Evolutionary conservation across 1,284 basidiomycete genomes (phyloP).

Genomic region (Exsudoporus floridanus): DNA sequence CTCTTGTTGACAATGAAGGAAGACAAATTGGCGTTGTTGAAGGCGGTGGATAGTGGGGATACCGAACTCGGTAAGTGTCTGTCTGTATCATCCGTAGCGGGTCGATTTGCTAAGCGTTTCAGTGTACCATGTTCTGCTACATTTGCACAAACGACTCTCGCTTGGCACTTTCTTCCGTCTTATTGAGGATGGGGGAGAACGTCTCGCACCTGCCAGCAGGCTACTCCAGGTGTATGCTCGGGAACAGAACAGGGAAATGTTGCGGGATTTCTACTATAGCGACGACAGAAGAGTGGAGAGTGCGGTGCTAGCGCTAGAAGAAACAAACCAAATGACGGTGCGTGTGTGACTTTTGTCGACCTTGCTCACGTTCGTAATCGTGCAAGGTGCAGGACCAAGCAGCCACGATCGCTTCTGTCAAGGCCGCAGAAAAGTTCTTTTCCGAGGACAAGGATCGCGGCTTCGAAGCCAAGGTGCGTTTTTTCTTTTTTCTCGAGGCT

Average conservation of each 20-base stretch:
- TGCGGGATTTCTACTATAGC: constrained; percentile 96
- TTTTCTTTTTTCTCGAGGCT: background rate
- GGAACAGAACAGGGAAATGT: constrained; percentile 87
- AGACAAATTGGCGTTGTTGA: constrained; percentile 83
- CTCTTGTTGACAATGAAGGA: constrained; percentile 93
- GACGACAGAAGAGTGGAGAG: constrained; percentile 94
- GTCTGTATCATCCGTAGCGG: background rate
- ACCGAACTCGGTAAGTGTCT: constrained; percentile 79
- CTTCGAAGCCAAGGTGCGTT: constrained; percentile 85
- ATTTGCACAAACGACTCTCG: constrained; percentile 78
- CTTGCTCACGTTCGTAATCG: constrained; percentile 4
- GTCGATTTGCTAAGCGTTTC: constrained; percentile 1
- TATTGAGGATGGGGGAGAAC: constrained; percentile 83
- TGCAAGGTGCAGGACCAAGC: constrained; percentile 56
- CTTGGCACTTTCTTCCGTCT: constrained; percentile 94
- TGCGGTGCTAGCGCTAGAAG: constrained; percentile 82
- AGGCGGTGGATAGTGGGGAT: constrained; percentile 93
- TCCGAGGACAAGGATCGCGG: constrained; percentile 88
- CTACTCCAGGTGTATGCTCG: constrained; percentile 86
- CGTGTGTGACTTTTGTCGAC: constrained; percentile 17
- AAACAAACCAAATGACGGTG: constrained; percentile 67
- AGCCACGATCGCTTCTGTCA: constrained; percentile 71
- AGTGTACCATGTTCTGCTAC: constrained; percentile 91
- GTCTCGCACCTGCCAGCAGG: constrained; percentile 69
- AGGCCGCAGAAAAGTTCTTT: constrained; percentile 88